Evolutionary conservation across 2,329 filamentous ascomycete species (phyloP).

Genomic region (Alternaria longipes): DNA sequence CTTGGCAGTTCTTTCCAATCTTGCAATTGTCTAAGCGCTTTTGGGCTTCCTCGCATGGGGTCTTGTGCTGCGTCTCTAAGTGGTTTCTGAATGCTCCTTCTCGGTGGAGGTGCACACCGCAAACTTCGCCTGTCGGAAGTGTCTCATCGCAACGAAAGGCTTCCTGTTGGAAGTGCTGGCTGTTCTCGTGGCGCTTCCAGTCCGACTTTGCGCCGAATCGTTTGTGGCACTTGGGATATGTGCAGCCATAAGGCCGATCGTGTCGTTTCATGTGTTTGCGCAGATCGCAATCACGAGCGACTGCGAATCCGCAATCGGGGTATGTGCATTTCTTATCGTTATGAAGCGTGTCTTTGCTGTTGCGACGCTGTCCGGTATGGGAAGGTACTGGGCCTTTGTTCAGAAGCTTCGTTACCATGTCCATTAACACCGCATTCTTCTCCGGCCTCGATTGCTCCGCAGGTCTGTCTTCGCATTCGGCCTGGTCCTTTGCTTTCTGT

Average conservation of each 20-base stretch:
- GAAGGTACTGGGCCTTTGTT: constrained; percentile 27
- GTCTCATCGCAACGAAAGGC: constrained; percentile 72
- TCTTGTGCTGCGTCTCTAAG: constrained; percentile 62
- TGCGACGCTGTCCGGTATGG: constrained; percentile 20
- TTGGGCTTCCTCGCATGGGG: constrained; percentile 37
- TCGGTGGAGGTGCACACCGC: constrained; percentile 67
- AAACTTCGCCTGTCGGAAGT: constrained; percentile 46
- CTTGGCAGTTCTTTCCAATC: constrained; percentile 71
- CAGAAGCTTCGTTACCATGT: constrained; percentile 39
- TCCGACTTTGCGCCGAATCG: constrained; percentile 92
- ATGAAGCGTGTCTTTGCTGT: constrained; percentile 19
- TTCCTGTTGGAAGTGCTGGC: constrained; percentile 76
- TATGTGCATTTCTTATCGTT: constrained; percentile 28
- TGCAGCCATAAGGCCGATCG: constrained; percentile 82
- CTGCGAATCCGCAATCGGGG: constrained; percentile 26
- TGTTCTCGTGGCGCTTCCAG: constrained; percentile 90
- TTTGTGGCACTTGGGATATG: constrained; percentile 73
- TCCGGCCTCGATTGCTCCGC: background rate
- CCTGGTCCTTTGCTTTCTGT: constrained; percentile 9
- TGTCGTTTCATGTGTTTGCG: constrained; percentile 85
- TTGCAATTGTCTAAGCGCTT: constrained; percentile 63
- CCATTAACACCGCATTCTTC: constrained; percentile 33
- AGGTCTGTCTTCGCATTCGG: constrained; percentile 1
- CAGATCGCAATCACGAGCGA: constrained; percentile 53
- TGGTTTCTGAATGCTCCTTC: constrained; percentile 70